Evolutionary conservation across 805 yeast genomes (phyloP).

Genomic region (Tetrapisispora pingtungensis): DNA sequence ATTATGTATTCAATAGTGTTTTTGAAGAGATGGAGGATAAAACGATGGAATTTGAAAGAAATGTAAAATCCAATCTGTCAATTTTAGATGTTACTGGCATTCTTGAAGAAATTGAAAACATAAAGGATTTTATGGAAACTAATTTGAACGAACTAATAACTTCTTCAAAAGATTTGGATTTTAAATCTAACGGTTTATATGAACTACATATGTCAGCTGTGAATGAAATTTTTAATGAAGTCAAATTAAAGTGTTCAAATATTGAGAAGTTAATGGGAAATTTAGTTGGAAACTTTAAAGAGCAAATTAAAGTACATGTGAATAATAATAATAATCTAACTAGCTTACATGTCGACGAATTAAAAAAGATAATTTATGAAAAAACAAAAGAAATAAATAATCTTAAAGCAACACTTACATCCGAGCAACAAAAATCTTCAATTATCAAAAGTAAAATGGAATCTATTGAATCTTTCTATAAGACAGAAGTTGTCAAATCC

Average conservation of each 20-base stretch:
- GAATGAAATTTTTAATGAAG: background rate
- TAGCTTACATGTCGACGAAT: too few species aligned
- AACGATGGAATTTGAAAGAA: constrained; percentile 2
- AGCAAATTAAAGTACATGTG: too few species aligned
- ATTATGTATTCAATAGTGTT: constrained; percentile 2
- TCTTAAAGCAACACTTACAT: background rate
- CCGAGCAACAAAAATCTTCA: constrained; percentile 6
- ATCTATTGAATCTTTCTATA: constrained; percentile 3
- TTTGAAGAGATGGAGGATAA: constrained; percentile 6
- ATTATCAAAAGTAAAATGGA: constrained; percentile 6
- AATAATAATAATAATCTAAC: too few species aligned
- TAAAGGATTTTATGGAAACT: background rate
- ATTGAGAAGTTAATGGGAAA: background rate
- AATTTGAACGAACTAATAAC: background rate
- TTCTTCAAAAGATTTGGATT: background rate
- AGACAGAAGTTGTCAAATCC: constrained; percentile 5
- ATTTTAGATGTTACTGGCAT: background rate
- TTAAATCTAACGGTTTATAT: background rate
- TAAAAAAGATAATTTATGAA: too few species aligned
- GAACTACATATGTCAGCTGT: background rate
- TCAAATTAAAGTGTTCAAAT: background rate
- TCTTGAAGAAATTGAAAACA: background rate
- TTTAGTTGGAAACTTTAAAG: too few species aligned
- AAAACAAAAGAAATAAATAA: too few species aligned
- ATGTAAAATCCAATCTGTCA: background rate